Base-by-base conservation (phyloP, 2,329 filamentous ascomycete species). In the Grosmannia clavigera region DNA sequence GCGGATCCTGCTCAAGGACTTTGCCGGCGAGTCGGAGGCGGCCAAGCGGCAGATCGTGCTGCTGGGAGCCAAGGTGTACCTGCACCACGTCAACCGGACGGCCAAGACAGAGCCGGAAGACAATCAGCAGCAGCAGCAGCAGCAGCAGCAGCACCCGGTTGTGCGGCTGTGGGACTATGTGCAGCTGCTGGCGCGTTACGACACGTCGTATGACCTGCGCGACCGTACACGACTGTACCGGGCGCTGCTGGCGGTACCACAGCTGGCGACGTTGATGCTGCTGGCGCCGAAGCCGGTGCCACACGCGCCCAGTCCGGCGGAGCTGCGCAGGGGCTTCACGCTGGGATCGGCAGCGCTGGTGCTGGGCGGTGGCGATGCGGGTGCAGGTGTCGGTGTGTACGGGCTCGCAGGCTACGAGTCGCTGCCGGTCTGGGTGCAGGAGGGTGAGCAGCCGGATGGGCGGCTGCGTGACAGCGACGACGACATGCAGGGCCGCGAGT, bases 221-320 rank as follows among this genome's bases (percentile, higher is more conserved):
- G 94, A 97, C 70, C 87, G 94, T 29, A 86, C 92, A 2, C 85
- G 94, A 38, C 81, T 96, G 63, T 97, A 95, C 75, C 90, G 88
- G 64, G 81, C 91, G 1, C 82, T 99, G 1, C 82, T 99, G 2
- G 81, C 84, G 4, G 84, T 88, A 5, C 90, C 92, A 0, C 90
- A 97, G 70, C 82, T 99, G 19, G 94, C 94, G 3, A 91, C 88
- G 0, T 78, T 99, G 16, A 87, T 97, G 70, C 84, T 99, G 0
- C 81, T 97, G 1, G 94, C 94, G 0, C 92, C 94, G 0, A 99
- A 99, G 70, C 92, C 94, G 0, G 90, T 94, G 0, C 94, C 94
- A 0, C 90, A 95, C 62, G 87, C 88, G 0, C 91, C 91, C 0
- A 95, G 89, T 61, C 94, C 94, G 0, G 95, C 90, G 0, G 92